These are phyloP conservation scores for Paramecium tetraurelia DNA, from an alignment of 73 alveolate species.

Conservation along the genomic window DNA sequence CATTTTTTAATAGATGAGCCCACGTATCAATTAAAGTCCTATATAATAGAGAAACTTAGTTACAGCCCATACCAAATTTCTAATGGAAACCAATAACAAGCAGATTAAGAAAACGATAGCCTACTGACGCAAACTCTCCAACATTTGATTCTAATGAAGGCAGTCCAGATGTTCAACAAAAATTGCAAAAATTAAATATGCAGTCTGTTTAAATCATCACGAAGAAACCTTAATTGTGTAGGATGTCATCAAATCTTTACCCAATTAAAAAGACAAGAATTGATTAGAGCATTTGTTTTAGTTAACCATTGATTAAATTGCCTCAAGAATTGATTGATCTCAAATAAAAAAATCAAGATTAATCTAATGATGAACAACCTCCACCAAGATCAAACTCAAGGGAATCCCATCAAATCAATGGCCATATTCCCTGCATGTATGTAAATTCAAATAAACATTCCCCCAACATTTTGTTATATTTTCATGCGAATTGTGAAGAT, in stretches of 20 bases:
- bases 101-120: neutral
- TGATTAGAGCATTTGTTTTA: neutral
- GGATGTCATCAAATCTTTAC: neutral
- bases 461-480: constrained; percentile 76
- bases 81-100: neutral
- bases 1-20: neutral
- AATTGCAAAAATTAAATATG: neutral
- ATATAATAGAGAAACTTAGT: neutral
- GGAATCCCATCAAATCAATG: neutral
- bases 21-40: neutral
- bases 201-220: neutral
- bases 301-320: constrained; percentile 22
- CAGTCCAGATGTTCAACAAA: neutral
- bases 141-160: neutral
- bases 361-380: neutral
- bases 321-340: neutral
- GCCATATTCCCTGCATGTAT: constrained; percentile 71
- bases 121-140: neutral
- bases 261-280: neutral
- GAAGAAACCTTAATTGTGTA: neutral
- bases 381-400: neutral
- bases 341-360: neutral
- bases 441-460: constrained; percentile 72
- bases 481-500: constrained; percentile 94
- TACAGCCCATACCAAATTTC: neutral